Percentiles rank a stretch among this genome's conserved stretches.
Conservation (phyloP, 1,139 yeast species). For the Candida sp. region DNA sequence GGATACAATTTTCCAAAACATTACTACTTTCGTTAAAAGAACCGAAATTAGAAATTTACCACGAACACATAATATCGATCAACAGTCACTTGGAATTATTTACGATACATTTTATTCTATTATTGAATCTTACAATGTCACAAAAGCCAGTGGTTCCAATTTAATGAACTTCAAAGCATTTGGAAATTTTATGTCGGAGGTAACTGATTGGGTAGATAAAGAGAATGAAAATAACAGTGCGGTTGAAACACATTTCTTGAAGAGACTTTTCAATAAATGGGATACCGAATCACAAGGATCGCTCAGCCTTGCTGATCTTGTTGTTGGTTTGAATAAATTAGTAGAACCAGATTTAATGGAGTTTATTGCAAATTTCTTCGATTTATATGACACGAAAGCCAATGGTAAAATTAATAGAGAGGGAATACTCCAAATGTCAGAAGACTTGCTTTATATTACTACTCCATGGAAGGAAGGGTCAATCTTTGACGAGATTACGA, state of each 20-base stretch:
- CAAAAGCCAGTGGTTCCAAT: slow-evolving; percentile 70
- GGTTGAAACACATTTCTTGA: slow-evolving; percentile 42
- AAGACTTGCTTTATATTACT: slow-evolving; percentile 78
- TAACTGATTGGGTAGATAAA: slow-evolving; percentile 72
- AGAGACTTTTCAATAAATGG: slow-evolving; percentile 69
- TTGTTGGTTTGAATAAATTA: slow-evolving; percentile 67
- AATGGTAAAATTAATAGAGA: slow-evolving; percentile 71
- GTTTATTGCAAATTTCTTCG: slow-evolving; percentile 74
- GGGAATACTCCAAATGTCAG: slow-evolving; percentile 79
- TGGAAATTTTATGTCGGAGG: slow-evolving; percentile 68
- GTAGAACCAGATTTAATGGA: slow-evolving; percentile 76
- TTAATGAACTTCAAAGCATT: slow-evolving; percentile 74
- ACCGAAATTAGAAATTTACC: slow-evolving; percentile 88
- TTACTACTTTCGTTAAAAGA: slow-evolving; percentile 86
- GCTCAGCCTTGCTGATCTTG: slow-evolving; percentile 66
- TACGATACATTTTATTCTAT: slow-evolving; percentile 86
- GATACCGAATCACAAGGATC: slow-evolving; percentile 53
- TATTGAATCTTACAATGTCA: slow-evolving; percentile 61
- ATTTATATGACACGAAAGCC: slow-evolving; percentile 62
- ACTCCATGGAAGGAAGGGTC: slow-evolving; percentile 78
- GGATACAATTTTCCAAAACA: slow-evolving; percentile 76
- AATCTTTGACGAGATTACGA: slow-evolving; percentile 57
- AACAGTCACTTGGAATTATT: slow-evolving; percentile 59
- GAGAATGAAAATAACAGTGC: slow-evolving; percentile 22
- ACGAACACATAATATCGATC: slow-evolving; percentile 58